Percentiles rank a stretch among this genome's conserved stretches.
Evolutionary conservation across 305 asterid genomes (phyloP).

Genomic region (Caryopteris hybrid): DNA sequence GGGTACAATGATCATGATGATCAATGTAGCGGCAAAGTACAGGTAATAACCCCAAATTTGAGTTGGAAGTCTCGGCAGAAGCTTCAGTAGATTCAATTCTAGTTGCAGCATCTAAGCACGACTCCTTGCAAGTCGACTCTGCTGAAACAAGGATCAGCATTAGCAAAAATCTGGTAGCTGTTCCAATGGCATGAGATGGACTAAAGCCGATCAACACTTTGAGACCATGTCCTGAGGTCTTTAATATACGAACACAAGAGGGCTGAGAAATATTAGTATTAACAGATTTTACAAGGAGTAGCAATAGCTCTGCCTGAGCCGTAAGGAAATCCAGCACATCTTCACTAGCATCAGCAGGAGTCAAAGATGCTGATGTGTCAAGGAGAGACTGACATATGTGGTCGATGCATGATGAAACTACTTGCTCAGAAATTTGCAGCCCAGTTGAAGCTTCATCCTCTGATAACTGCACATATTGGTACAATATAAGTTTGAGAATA

Average conservation of each 20-base stretch:
- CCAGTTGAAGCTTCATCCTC: constrained; percentile 37
- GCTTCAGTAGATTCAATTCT: constrained; percentile 31
- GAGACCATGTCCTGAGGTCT: constrained; percentile 69
- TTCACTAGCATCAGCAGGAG: constrained; percentile 43
- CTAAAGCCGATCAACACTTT: constrained; percentile 52
- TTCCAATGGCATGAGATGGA: constrained; percentile 39
- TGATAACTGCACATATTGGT: constrained; percentile 50
- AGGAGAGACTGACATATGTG: constrained; percentile 57
- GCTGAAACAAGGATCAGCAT: constrained; percentile 62
- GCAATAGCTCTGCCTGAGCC: constrained; percentile 74
- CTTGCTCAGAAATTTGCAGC: constrained; percentile 52
- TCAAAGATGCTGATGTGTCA: constrained; percentile 48
- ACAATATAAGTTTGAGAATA: constrained; percentile 14
- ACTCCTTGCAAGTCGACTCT: constrained; percentile 32
- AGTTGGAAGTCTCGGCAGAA: constrained; percentile 53
- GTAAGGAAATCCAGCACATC: constrained; percentile 59
- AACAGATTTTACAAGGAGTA: constrained; percentile 49
- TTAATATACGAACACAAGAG: constrained; percentile 46
- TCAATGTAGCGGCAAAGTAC: constrained; percentile 68
- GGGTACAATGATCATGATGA: constrained; percentile 47
- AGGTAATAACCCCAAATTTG: constrained; percentile 68
- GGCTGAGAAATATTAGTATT: constrained; percentile 35
- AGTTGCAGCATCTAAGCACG: constrained; percentile 20
- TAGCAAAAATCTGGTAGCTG: constrained; percentile 47
- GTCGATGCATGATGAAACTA: constrained; percentile 53